Conservation (phyloP, 164 flowering plant genomes). For the Vitis cinerea region DNA sequence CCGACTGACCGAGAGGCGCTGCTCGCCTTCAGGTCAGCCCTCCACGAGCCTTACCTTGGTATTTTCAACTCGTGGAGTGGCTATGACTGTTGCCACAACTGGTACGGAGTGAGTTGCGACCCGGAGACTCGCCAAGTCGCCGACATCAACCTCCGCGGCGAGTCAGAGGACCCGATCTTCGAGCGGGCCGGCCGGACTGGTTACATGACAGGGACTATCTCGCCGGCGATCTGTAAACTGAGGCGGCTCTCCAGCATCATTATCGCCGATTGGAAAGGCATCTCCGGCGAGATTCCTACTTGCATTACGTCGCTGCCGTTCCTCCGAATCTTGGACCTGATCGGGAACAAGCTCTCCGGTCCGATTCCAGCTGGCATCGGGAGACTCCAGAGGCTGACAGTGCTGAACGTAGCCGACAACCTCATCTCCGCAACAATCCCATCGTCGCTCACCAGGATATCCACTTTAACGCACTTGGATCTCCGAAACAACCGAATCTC, state of each 20-base stretch:
- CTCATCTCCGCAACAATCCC: slow-evolving; percentile 69
- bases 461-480: slow-evolving; percentile 70
- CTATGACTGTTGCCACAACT: slow-evolving; percentile 66
- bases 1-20: slow-evolving; percentile 74
- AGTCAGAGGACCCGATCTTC: slow-evolving; percentile 80
- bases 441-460: slow-evolving; percentile 39
- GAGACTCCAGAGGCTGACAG: slow-evolving; percentile 48
- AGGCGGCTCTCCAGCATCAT: slow-evolving; percentile 57
- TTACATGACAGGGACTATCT: slow-evolving; percentile 77
- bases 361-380: slow-evolving; percentile 64
- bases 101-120: slow-evolving; percentile 92
- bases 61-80: slow-evolving; percentile 87
- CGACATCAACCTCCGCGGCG: slow-evolving; percentile 82
- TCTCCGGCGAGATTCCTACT: slow-evolving; percentile 65
- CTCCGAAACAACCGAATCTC: slow-evolving; percentile 60
- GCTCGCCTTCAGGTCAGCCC: slow-evolving; percentile 50
- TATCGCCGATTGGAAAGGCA: slow-evolving; percentile 53
- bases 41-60: slow-evolving; percentile 66
- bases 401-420: slow-evolving; percentile 83
- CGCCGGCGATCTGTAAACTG: slow-evolving; percentile 68
- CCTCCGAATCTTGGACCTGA: slow-evolving; percentile 65
- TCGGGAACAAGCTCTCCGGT: slow-evolving; percentile 75
- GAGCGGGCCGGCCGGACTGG: slow-evolving; percentile 60
- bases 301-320: slow-evolving; percentile 57
- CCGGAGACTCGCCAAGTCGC: slow-evolving; percentile 55